Percentiles rank a stretch among this genome's conserved stretches.
Evolutionary conservation across 169 alveolate species (phyloP).

Genomic region (Perkinsus olseni): DNA sequence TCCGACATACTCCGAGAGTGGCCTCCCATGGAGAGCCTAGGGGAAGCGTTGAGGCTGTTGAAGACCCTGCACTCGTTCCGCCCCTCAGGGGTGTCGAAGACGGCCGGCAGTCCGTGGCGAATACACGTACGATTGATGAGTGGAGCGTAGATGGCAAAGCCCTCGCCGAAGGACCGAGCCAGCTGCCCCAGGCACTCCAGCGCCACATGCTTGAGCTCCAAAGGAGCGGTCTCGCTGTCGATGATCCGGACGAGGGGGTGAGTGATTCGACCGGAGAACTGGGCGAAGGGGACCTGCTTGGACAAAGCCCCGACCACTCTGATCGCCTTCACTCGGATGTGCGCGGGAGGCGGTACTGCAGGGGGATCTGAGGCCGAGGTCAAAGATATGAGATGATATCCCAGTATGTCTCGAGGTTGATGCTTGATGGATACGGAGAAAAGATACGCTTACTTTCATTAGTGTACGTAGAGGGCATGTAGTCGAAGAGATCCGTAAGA

Average conservation of each 20-base stretch:
- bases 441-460: background rate
- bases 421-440: background rate
- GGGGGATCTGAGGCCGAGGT: background rate
- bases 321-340: background rate
- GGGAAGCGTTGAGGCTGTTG: background rate
- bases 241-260: slow-evolving; percentile 5
- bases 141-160: background rate
- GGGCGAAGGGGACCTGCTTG: background rate
- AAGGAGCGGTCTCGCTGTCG: background rate
- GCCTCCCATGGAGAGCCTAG: background rate
- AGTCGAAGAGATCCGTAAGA: background rate
- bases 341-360: background rate
- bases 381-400: no score
- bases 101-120: background rate
- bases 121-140: background rate
- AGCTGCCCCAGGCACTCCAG: background rate
- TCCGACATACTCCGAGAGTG: background rate
- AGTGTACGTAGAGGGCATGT: background rate
- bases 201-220: background rate
- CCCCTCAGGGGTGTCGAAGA: background rate
- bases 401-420: no score
- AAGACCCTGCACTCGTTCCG: background rate
- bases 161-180: background rate
- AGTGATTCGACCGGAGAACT: background rate
- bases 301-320: background rate